Conservation (phyloP, 164 flowering plant species). For the Umbilicus rupestris region DNA sequence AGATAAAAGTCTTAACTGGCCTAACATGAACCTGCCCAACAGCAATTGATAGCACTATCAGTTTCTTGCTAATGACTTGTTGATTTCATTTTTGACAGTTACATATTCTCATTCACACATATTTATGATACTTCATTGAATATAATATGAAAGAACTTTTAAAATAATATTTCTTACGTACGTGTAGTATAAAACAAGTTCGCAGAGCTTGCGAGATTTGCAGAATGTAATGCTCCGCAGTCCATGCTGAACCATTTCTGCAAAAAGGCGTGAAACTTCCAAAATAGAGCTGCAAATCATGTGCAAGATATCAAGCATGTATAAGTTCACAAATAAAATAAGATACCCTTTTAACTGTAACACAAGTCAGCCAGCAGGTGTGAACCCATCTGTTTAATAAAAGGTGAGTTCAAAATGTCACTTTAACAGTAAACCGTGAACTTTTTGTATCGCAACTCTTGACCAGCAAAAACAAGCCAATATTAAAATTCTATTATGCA, state of each 20-base stretch:
- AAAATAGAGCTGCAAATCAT: slow-evolving; percentile 63
- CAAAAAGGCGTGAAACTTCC: slow-evolving; percentile 70
- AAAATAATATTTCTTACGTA: slow-evolving; percentile 26
- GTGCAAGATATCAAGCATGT: slow-evolving; percentile 9
- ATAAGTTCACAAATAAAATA: background rate
- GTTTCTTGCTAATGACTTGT: background rate
- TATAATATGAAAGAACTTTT: background rate
- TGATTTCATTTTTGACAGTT: background rate
- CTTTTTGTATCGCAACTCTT: slow-evolving; percentile 22
- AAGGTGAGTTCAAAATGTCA: background rate
- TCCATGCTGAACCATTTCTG: slow-evolving; percentile 96
- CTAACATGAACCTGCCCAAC: background rate
- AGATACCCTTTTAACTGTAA: background rate
- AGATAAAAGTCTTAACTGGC: background rate
- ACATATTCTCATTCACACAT: background rate
- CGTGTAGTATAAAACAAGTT: slow-evolving; percentile 82
- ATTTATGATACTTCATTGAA: background rate
- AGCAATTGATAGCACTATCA: background rate
- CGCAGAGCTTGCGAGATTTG: slow-evolving; percentile 89
- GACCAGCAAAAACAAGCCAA: slow-evolving; percentile 16
- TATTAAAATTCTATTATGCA: slow-evolving; percentile 12
- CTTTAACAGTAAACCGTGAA: slow-evolving; percentile 34
- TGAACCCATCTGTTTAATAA: background rate
- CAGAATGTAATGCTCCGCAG: slow-evolving; percentile 93
- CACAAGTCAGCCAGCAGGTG: background rate